Base-by-base conservation (phyloP, 192 early-diverging fungal species). In the Geranomyces michiganensis region DNA sequence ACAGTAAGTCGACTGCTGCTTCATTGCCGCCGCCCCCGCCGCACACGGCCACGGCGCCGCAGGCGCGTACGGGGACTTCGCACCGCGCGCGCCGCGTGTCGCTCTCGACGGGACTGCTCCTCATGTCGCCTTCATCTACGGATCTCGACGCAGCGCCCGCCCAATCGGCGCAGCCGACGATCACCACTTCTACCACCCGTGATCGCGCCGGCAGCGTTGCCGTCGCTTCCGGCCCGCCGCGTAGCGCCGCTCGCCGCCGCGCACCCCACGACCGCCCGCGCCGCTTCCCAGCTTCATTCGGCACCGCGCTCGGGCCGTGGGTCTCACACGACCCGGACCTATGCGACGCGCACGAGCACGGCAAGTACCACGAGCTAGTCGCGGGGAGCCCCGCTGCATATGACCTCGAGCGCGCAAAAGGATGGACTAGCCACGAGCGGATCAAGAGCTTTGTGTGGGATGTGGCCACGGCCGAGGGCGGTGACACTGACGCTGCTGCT, bases 271-370 rank as follows among this genome's bases (percentile, higher is more conserved):
- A 19, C 58, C 31, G 58, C 24, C 58, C 58, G 58, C 51, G 58
- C 26, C 17, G 29, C 15, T 29, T 60, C 17, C 27, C 27, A 8
- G 21, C 21, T 7, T 19, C 70, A 3, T 32, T 46, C 22, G 70
- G 70, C 61, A 72, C 70, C 56, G 47, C 60, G 27, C 70, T 72
- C 33, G 70, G 70, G 7, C 70, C 70, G 12, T 72, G 70, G 70
- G 61, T 64, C 30, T 29, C 56, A 19, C 70, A 72, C 47, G 70
- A 72, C 62, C 61, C 62, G 17, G 70, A 72, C 53, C 21, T 27
- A 1, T 72, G 70, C 47, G 70, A 72, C 48, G 6, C 26, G 1
- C 70, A 72, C 59, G 48, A 72, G 19, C 70, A 72, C 56, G 24
- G 8, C 9, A 41, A 41, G 24, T 72, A 72, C 47, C 46, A 56